These are phyloP conservation scores for Acorus calamus DNA, from an alignment of 106 monocot genomes.

Conservation along the genomic window DNA sequence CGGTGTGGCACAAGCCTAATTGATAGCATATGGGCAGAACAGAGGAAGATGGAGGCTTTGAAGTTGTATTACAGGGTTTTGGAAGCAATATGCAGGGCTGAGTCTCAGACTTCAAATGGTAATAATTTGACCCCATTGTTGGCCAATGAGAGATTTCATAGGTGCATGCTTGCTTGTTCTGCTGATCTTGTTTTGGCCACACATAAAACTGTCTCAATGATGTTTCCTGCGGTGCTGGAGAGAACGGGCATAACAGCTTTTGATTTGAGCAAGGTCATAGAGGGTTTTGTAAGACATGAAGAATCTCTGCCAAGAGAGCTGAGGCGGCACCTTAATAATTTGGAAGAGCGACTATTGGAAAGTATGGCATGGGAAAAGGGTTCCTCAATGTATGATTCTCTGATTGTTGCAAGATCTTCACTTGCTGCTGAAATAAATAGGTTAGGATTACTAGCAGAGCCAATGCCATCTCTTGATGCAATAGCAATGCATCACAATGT, in stretches of 20 bases:
- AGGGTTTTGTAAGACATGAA: constrained; percentile 90
- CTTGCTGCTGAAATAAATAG: constrained; percentile 63
- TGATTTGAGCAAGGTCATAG: constrained; percentile 92
- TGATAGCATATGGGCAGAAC: constrained; percentile 91
- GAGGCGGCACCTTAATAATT: constrained; percentile 78
- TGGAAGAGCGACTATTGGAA: constrained; percentile 88
- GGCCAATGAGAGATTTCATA: constrained; percentile 80
- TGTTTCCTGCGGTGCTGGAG: constrained; percentile 84
- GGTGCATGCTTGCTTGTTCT: constrained; percentile 97
- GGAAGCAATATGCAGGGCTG: constrained; percentile 85
- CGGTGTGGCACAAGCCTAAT: constrained; percentile 36
- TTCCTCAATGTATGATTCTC: constrained; percentile 85
- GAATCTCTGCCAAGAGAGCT: constrained; percentile 94
- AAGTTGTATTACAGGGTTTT: constrained; percentile 89
- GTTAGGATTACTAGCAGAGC: constrained; percentile 70
- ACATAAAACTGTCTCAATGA: constrained; percentile 82
- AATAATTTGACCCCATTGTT: constrained; percentile 67
- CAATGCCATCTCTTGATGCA: constrained; percentile 87
- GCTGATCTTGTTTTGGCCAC: constrained; percentile 95
- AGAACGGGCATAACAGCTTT: constrained; percentile 94
- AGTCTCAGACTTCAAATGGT: constrained; percentile 55
- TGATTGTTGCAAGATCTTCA: constrained; percentile 75
- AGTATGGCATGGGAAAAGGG: constrained; percentile 97
- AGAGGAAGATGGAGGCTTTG: constrained; percentile 81
- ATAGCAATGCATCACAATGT: constrained; percentile 57